These are phyloP conservation scores for Andrographis paniculata DNA, from an alignment of 305 asterid species.

Conservation along the genomic window DNA sequence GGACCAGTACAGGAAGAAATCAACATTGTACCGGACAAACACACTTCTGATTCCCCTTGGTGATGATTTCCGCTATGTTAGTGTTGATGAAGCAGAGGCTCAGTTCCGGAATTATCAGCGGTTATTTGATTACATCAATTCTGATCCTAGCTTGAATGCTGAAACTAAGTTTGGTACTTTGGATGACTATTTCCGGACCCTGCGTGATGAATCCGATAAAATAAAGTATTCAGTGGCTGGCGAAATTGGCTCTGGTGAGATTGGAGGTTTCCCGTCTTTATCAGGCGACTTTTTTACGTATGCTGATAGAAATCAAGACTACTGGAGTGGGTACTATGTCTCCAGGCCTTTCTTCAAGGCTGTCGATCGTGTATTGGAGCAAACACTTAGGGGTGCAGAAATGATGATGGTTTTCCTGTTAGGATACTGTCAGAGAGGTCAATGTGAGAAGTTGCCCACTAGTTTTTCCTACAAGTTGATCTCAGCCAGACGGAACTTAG, in stretches of 20 bases:
- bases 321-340: slow-evolving; percentile 98
- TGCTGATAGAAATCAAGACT: slow-evolving; percentile 90
- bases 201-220: slow-evolving; percentile 80
- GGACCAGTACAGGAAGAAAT: slow-evolving; percentile 91
- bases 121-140: slow-evolving; percentile 82
- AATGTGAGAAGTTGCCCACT: slow-evolving; percentile 80
- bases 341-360: slow-evolving; percentile 98
- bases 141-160: slow-evolving; percentile 78
- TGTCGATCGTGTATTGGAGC: slow-evolving; percentile 91
- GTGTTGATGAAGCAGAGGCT: slow-evolving; percentile 95
- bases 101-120: slow-evolving; percentile 91
- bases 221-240: slow-evolving; percentile 60
- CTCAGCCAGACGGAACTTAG: slow-evolving; percentile 89
- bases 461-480: slow-evolving; percentile 80
- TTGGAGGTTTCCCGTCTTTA: slow-evolving; percentile 85
- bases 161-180: slow-evolving; percentile 93
- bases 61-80: slow-evolving; percentile 94
- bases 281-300: slow-evolving; percentile 95
- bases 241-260: slow-evolving; percentile 82
- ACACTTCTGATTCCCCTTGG: slow-evolving; percentile 95
- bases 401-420: slow-evolving; percentile 86
- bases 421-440: slow-evolving; percentile 77
- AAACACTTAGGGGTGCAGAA: slow-evolving; percentile 89
- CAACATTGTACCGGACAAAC: slow-evolving; percentile 86
- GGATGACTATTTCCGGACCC: slow-evolving; percentile 75